Evolutionary conservation across 257 asterid species (phyloP).

Genomic region (Paraleonurus japonicus): DNA sequence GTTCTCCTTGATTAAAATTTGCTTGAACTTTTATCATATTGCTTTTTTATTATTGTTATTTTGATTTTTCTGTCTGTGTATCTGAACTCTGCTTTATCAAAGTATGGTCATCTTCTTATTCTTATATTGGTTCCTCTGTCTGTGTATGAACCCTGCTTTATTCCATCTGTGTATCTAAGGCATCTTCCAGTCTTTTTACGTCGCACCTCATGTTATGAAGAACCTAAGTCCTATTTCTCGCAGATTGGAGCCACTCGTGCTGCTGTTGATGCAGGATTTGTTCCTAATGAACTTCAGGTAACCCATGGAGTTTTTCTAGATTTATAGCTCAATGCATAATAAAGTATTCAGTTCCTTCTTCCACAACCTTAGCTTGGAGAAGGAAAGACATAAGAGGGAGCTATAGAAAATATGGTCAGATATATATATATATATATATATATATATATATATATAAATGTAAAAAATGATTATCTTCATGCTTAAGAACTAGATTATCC

Average conservation of each 20-base stretch:
- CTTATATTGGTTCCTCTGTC: not conserved
- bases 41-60: not conserved
- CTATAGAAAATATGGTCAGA: not conserved
- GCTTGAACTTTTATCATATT: not conserved
- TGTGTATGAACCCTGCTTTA: not conserved
- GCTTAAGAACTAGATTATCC: not conserved
- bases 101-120: conserved; percentile 8
- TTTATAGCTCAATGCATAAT: not conserved
- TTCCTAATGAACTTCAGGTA: conserved; percentile 98
- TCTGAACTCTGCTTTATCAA: not conserved
- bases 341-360: not conserved
- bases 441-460: no score
- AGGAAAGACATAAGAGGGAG: not conserved
- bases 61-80: not conserved
- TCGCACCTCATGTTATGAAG: conserved; percentile 12
- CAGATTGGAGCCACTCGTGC: conserved; percentile 99
- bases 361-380: not conserved
- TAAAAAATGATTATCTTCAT: not conserved
- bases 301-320: conserved; percentile 8
- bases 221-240: conserved; percentile 12
- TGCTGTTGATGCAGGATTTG: conserved; percentile 98
- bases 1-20: conserved; percentile 18
- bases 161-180: not conserved
- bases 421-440: no score
- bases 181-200: not conserved